Evolutionary conservation across 306 rosid genomes (phyloP).

Genomic region (Prunus fruticosa): DNA sequence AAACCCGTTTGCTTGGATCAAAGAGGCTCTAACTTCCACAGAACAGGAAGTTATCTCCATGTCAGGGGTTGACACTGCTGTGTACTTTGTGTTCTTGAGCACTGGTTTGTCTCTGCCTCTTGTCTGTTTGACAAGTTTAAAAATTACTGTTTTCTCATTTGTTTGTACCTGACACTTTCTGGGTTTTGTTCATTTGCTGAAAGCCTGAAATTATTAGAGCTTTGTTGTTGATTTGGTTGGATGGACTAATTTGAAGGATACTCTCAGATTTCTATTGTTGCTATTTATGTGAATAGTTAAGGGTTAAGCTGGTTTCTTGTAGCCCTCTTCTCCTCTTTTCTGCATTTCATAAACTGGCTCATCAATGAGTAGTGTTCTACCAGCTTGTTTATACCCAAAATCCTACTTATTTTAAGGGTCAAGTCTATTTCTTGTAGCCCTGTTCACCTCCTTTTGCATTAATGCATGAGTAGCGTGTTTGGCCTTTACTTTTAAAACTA

Average conservation of each 20-base stretch:
- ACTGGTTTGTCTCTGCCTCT: slow-evolving; percentile 49
- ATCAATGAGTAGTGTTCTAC: background rate
- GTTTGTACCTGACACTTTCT: background rate
- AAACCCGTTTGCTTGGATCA: slow-evolving; percentile 81
- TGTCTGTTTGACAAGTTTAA: background rate
- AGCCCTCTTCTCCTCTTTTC: background rate
- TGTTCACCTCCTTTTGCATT: background rate
- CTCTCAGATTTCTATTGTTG: background rate
- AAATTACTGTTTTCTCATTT: background rate
- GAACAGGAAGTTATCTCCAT: slow-evolving; percentile 61
- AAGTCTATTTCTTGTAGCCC: background rate
- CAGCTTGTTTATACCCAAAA: background rate
- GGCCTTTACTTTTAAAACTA: too few relatives aligned
- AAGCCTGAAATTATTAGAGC: background rate
- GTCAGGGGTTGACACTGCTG: slow-evolving; percentile 95
- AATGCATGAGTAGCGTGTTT: background rate
- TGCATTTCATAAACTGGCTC: background rate
- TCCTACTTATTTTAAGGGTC: too few relatives aligned
- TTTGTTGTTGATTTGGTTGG: slow-evolving; percentile 1
- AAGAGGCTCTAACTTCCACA: slow-evolving; percentile 60
- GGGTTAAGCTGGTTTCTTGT: too few relatives aligned
- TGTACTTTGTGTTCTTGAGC: slow-evolving; percentile 74
- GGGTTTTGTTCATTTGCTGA: slow-evolving; percentile 8
- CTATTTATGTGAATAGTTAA: background rate
- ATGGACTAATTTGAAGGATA: background rate